Percentiles rank a stretch among this genome's conserved stretches.
Evolutionary conservation across 495 filamentous ascomycete species (phyloP).

Genomic region (Aspergillus heteromorphus): DNA sequence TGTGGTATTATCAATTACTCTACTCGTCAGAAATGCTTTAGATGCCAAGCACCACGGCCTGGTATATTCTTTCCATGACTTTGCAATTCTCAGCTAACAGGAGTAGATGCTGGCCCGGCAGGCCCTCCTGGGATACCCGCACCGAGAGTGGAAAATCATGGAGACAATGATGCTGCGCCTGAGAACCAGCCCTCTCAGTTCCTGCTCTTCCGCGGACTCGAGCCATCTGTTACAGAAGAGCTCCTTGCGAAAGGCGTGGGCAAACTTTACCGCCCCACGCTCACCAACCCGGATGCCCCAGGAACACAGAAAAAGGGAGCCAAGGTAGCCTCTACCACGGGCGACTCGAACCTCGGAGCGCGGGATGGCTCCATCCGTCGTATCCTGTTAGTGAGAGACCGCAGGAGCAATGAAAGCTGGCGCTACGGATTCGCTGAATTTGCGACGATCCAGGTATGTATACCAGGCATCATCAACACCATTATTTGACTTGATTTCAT

Average conservation of each 20-base stretch:
- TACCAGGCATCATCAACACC: too few relatives aligned
- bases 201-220: conserved; percentile 71
- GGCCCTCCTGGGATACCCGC: conserved; percentile 31
- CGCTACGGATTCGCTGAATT: conserved; percentile 90
- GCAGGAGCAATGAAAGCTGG: conserved; percentile 71
- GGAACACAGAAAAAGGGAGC: conserved; percentile 45
- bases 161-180: conserved; percentile 75
- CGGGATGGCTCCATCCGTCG: conserved; percentile 69
- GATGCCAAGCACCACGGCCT: conserved; percentile 65
- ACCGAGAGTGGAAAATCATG: conserved; percentile 52
- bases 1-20: conserved; percentile 70
- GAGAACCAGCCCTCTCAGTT: conserved; percentile 75
- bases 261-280: conserved; percentile 62
- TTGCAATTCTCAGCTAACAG: conserved; percentile 9
- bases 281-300: conserved; percentile 18
- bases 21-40: conserved; percentile 63
- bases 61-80: conserved; percentile 44
- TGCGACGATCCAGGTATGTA: conserved; percentile 51
- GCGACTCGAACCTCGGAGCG: conserved; percentile 68
- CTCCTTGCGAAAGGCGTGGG: conserved; percentile 72
- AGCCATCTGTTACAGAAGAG: conserved; percentile 68
- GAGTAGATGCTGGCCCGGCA: conserved; percentile 19
- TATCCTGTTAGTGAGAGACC: conserved; percentile 73
- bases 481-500: too few relatives aligned
- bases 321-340: conserved; percentile 71